Conservation (phyloP, 495 filamentous ascomycete species). For the Lepidopterella palustris region DNA sequence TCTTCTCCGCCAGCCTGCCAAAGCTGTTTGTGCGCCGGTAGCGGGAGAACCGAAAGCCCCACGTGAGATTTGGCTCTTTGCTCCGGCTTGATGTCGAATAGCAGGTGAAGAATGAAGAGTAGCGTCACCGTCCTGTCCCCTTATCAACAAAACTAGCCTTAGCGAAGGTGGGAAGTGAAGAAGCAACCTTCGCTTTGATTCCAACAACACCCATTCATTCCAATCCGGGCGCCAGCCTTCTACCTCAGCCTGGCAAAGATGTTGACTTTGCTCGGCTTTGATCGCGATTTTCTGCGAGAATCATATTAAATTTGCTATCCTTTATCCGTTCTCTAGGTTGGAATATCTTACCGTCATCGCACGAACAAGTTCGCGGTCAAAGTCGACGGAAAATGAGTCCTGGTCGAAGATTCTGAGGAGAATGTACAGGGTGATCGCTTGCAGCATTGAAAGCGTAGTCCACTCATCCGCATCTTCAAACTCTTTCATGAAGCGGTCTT, state of each 20-base stretch:
- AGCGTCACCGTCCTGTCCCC: neutral
- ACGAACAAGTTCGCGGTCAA: constrained; percentile 10
- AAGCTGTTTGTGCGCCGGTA: constrained; percentile 3
- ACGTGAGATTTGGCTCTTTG: constrained; percentile 1
- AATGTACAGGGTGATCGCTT: constrained; percentile 14
- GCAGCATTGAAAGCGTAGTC: constrained; percentile 14
- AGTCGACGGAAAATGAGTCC: constrained; percentile 16
- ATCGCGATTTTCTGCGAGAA: neutral
- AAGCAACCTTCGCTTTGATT: constrained; percentile 3
- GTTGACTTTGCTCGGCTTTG: neutral
- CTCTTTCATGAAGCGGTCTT: constrained; percentile 12
- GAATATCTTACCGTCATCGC: constrained; percentile 14
- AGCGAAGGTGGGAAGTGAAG: neutral
- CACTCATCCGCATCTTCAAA: constrained; percentile 10
- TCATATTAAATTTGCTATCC: neutral
- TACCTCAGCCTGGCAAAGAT: neutral
- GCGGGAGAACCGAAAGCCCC: constrained; percentile 1
- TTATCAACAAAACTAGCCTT: neutral
- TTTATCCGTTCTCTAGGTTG: neutral
- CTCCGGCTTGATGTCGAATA: constrained; percentile 3
- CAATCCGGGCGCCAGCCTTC: constrained; percentile 2
- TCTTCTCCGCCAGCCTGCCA: neutral
- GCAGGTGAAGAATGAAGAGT: constrained; percentile 1
- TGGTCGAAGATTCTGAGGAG: constrained; percentile 17
- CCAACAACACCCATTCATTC: constrained; percentile 2